Evolutionary conservation across 139 green algal genomes (phyloP).

Genomic region (Trebouxia sp.): DNA sequence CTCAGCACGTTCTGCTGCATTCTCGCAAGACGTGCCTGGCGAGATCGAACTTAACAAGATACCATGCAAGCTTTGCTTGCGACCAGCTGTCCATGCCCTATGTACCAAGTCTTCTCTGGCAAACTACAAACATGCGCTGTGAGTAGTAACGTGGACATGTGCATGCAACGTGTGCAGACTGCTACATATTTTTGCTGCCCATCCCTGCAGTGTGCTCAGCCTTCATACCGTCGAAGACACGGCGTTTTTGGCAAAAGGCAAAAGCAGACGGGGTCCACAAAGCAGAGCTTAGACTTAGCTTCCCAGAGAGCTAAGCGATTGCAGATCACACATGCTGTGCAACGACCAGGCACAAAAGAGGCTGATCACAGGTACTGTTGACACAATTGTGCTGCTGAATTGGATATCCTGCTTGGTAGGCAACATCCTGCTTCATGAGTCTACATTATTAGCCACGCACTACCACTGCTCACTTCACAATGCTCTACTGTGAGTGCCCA

Average conservation of each 20-base stretch:
- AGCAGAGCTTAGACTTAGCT: background rate
- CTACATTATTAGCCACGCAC: no score
- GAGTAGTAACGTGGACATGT: no score
- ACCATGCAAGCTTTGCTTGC: slow-evolving; percentile 23
- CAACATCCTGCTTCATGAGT: no score
- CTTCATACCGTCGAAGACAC: background rate
- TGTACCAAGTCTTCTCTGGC: slow-evolving; percentile 3
- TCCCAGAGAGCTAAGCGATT: background rate
- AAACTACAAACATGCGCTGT: background rate
- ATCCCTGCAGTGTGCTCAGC: slow-evolving; percentile 23
- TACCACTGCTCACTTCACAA: no score
- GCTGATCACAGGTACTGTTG: slow-evolving; percentile 11
- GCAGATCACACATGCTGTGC: background rate
- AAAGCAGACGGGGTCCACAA: background rate
- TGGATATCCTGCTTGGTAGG: no score
- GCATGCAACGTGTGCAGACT: no score
- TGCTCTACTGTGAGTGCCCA: no score
- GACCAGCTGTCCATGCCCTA: background rate
- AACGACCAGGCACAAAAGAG: slow-evolving; percentile 9
- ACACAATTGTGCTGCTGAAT: no score
- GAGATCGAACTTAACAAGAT: no score
- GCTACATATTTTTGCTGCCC: no score
- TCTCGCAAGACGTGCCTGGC: no score
- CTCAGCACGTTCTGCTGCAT: no score
- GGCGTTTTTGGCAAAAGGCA: background rate